Evolutionary conservation across 1,284 basidiomycete genomes (phyloP), one percentile per base, ranked within the genome.

Genomic region (Apiotrichum sp.): DNA sequence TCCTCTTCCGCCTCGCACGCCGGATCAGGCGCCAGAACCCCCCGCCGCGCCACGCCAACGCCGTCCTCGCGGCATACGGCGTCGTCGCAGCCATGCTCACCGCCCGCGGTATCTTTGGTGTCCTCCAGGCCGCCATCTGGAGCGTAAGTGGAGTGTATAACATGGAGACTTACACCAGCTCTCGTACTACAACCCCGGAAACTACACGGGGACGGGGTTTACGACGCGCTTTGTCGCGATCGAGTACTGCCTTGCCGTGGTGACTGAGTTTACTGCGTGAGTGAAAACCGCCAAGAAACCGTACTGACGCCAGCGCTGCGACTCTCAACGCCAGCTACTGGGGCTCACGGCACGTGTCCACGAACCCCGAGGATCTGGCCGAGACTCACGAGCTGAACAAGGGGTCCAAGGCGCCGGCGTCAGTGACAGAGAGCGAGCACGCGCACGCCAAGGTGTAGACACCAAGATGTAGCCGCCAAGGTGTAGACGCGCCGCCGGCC

Each of bases 91-190:
- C 50, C 16, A 62, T 63, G 36, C 60, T 68, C 35, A 39, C 58
- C 48, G 50, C 57, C 32, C 62, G 67, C 22, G 67, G 67, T 44
- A 48, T 67, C 31, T 66, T 68, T 41, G 67, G 67, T 14, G 57
- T 68, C 9, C 64, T 68, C 38, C 65, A 68, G 54, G 54, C 56
- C 5, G 50, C 35, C 3, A 16, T 58, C 29, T 41, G 16, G 38
- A 51, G 35, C 3, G 52, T 59, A n/a, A 29, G 56, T 46, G 1
- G 5, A 36, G 22, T 22, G 22, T 22, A 22, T 22, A 22, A 22
- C 22, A 4, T 14, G 1, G 11, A 8, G 16, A 41, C 41, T 55
- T 6, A 56, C 55, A 40, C 16, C 47, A 63, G 44, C 56, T 67
- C 43, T 44, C 39, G 4, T 57, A 57, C 44, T 54, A 60, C 52